These are phyloP conservation scores for Saccharomyces hybrid DNA, from an alignment of 1,139 yeast species.

Conservation along the genomic window DNA sequence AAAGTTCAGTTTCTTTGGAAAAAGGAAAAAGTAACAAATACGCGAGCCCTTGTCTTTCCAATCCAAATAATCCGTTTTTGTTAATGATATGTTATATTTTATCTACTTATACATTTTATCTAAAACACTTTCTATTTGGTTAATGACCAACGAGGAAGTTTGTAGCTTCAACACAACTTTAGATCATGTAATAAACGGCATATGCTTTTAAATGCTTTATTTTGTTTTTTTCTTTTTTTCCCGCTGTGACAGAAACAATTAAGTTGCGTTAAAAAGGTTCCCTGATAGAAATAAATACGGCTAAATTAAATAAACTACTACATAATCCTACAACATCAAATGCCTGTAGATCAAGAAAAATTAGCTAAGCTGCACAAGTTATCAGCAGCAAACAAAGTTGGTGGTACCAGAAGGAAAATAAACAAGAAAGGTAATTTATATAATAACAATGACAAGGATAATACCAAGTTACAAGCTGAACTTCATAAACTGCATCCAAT, in stretches of 20 bases:
- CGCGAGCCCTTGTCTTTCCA: background rate
- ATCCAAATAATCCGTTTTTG: background rate
- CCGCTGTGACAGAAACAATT: background rate
- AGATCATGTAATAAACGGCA: background rate
- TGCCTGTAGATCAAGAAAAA: constrained; percentile 87
- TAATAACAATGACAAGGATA: constrained; percentile 51
- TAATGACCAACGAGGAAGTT: background rate
- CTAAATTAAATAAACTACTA: background rate
- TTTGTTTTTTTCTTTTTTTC: background rate
- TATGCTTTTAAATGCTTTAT: background rate
- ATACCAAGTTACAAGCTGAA: constrained; percentile 85
- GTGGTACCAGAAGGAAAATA: constrained; percentile 81
- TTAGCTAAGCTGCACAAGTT: constrained; percentile 78
- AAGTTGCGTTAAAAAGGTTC: background rate
- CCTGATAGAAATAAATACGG: constrained; percentile 2
- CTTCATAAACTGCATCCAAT: constrained; percentile 87
- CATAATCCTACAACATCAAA: constrained; percentile 21
- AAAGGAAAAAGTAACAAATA: constrained; percentile 12
- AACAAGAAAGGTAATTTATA: constrained; percentile 47
- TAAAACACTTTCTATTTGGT: background rate
- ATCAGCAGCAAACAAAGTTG: constrained; percentile 67
- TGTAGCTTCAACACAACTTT: background rate
- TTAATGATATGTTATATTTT: background rate
- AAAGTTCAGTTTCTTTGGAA: constrained; percentile 26
- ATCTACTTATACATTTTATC: background rate